These are phyloP conservation scores for Botrytis byssoidea DNA, from an alignment of 2,329 filamentous ascomycete genomes.

Conservation along the genomic window DNA sequence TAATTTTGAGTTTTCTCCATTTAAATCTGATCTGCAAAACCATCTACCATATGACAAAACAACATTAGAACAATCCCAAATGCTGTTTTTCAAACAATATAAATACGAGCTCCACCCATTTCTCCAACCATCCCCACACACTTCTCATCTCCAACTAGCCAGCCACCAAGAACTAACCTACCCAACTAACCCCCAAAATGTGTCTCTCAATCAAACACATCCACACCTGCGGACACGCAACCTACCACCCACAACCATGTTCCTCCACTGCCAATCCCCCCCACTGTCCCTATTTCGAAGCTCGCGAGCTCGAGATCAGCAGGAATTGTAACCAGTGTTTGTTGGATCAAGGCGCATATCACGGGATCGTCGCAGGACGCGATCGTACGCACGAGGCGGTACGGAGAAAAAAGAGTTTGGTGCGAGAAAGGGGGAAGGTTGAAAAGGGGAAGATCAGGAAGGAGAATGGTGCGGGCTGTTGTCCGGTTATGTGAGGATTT, in stretches of 20 bases:
- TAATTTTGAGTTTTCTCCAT: too few relatives aligned
- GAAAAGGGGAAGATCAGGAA: neutral
- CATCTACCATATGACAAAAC: too few relatives aligned
- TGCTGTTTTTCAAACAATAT: neutral
- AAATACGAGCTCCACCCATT: neutral
- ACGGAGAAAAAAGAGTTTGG: neutral
- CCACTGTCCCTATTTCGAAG: neutral
- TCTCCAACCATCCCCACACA: neutral
- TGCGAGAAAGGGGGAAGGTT: neutral
- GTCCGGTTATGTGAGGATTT: neutral
- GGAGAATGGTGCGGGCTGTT: neutral
- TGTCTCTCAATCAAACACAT: neutral
- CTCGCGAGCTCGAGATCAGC: neutral
- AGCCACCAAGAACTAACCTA: neutral
- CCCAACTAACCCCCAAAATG: neutral
- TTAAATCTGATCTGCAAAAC: too few relatives aligned
- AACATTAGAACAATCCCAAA: neutral
- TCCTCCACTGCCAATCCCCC: neutral
- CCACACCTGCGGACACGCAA: neutral
- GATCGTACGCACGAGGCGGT: neutral
- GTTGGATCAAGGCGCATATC: fast-evolving
- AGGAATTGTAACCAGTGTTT: neutral
- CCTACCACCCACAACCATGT: neutral
- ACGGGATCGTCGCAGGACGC: neutral
- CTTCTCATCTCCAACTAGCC: neutral